Evolutionary conservation across 2,329 filamentous ascomycete genomes (phyloP), one percentile per base, ranked within the genome.

Genomic region (Colletotrichum tanaceti): DNA sequence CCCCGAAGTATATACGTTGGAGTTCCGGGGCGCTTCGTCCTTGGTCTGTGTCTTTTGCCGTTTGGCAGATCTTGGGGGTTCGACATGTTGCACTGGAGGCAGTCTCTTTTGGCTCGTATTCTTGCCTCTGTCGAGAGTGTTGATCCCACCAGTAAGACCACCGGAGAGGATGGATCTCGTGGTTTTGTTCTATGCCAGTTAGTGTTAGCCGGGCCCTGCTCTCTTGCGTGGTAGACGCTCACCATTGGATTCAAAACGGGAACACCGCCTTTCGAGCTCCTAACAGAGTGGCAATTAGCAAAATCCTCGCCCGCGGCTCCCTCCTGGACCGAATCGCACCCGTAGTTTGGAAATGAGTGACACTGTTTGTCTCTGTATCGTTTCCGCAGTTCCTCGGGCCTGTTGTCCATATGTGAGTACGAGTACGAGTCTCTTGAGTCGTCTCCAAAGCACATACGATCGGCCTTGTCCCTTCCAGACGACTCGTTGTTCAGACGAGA

Each of bases 331-430:
- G 24, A 16, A 20, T 38, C 41, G 50, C 50, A 69, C 66, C 66
- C 66, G 63, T 66, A 69, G 35, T 22, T 35, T 39, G 66, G 66
- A 57, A 69, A 69, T 11, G 66, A 66, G 39, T 69, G 49, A 20
- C 18, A 18, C 3, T 28, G 6, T 13, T n/a, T 22, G 18, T 69
- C 44, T 13, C n/a, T 24, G 39, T 50, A 69, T 61, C 63, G 66
- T 50, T 50, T 32, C 41, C 50, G 57, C 20, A 69, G 49, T 22
- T 66, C 43, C 24, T 69, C 43, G 20, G 49, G 4, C 18, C 63
- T 66, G 16, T 35, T 13, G 11, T 39, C 16, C 22, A 46, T 14
- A 16, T 10, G 38, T 69, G 13, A 69, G 44, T 46, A 35, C 43
- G 13, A 69, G 44, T 46, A 35, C 43, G 28, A 41, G 14, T 32